phyloP scores from a whole-genome alignment of 1,284 basidiomycete genomes.

The Cutaneotrichosporon sp. region DNA sequence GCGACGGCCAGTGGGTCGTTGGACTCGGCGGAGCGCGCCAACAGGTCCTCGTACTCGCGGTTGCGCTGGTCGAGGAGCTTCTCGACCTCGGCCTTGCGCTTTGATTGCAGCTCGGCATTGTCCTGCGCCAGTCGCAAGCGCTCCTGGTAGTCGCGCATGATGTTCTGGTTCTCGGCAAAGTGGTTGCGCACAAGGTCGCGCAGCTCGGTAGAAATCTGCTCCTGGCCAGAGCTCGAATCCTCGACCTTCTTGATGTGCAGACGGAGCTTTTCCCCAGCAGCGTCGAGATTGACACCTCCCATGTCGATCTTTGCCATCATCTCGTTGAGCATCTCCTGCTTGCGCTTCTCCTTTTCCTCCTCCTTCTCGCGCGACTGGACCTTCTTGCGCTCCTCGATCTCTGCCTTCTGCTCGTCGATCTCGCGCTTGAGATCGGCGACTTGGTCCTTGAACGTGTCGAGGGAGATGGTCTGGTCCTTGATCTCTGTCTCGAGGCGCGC shows the following conservation, averaged over 20 bases:
- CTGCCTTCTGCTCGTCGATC: constrained; percentile 83
- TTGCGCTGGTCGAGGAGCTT: constrained; percentile 76
- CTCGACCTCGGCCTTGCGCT: constrained; percentile 85
- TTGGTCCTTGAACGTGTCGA: constrained; percentile 95
- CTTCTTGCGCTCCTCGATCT: constrained; percentile 77
- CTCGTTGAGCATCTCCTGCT: constrained; percentile 98
- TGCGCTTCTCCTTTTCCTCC: constrained; percentile 97
- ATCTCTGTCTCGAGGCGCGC: constrained; percentile 92
- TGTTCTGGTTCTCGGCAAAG: constrained; percentile 80
- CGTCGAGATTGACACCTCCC: constrained; percentile 38
- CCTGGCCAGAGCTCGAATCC: constrained; percentile 17
- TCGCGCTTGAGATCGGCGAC: constrained; percentile 83
- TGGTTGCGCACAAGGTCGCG: constrained; percentile 71
- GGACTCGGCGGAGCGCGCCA: constrained; percentile 54
- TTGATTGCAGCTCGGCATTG: constrained; percentile 80
- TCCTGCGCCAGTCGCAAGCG: constrained; percentile 84
- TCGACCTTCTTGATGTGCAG: constrained; percentile 46
- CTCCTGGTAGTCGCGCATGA: constrained; percentile 85
- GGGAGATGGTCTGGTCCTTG: constrained; percentile 91
- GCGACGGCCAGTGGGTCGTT: constrained; percentile 11
- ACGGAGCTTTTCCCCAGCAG: constrained; percentile 45
- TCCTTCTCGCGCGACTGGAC: constrained; percentile 81
- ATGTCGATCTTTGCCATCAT: constrained; percentile 99
- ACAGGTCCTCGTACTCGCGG: constrained; percentile 91
- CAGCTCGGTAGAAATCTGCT: constrained; percentile 61